Conservation (phyloP, 129 eudicot species). For the Solidago caesia region DNA sequence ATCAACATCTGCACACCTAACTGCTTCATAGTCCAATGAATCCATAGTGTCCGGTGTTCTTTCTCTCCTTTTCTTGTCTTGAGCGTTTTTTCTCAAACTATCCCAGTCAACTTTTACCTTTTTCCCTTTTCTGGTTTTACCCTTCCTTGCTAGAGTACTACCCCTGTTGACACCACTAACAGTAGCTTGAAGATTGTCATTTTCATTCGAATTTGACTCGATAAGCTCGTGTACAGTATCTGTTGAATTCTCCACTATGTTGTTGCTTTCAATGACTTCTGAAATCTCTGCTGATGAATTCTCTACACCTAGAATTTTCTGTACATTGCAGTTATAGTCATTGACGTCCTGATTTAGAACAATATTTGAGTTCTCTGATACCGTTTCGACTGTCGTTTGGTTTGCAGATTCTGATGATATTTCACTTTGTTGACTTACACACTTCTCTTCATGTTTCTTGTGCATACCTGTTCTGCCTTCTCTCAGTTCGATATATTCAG, state of each 20-base stretch:
- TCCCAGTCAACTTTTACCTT: slow-evolving; percentile 62
- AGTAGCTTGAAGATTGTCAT: slow-evolving; percentile 17
- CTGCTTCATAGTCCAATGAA: slow-evolving; percentile 94
- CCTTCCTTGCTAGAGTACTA: slow-evolving; percentile 39
- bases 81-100: slow-evolving; percentile 53
- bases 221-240: neutral
- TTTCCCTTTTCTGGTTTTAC: slow-evolving; percentile 45
- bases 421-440: slow-evolving; percentile 55
- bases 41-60: slow-evolving; percentile 56
- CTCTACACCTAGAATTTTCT: slow-evolving; percentile 27
- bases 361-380: slow-evolving; percentile 22
- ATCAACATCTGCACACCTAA: slow-evolving; percentile 68
- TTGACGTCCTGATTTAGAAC: neutral
- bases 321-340: slow-evolving; percentile 19
- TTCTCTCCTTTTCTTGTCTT: slow-evolving; percentile 38
- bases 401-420: slow-evolving; percentile 46
- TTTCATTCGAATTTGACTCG: slow-evolving; percentile 29
- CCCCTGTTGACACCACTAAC: neutral
- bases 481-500: slow-evolving; percentile 20
- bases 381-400: slow-evolving; percentile 25
- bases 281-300: slow-evolving; percentile 29
- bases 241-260: slow-evolving; percentile 22
- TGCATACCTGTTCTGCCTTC: slow-evolving; percentile 33
- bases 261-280: slow-evolving; percentile 42
- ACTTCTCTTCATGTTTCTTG: slow-evolving; percentile 38